A percentile compares a stretch with the other conserved stretches of the same genome.
Conservation (phyloP, 768 basidiomycete species). For the Baorangia bicolor region DNA sequence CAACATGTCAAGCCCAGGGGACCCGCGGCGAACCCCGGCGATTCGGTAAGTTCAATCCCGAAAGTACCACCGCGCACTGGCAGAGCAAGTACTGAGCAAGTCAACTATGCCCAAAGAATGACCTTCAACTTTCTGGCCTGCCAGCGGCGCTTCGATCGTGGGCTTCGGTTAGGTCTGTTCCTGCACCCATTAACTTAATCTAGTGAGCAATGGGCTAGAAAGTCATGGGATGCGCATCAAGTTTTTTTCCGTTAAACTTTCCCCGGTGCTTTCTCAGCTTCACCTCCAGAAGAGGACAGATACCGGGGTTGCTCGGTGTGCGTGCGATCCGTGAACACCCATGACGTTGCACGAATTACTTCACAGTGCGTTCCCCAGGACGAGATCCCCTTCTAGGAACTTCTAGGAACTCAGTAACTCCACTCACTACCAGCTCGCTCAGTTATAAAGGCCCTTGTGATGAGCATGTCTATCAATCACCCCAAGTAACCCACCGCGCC, state of each 20-base stretch:
- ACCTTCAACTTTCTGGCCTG: too few relatives aligned
- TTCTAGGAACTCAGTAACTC: constrained; percentile 1
- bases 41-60: too few relatives aligned
- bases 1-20: too few relatives aligned
- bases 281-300: background rate
- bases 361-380: background rate
- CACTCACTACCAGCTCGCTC: background rate
- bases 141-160: too few relatives aligned
- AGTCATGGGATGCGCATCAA: background rate
- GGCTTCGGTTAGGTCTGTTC: too few relatives aligned
- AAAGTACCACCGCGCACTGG: too few relatives aligned
- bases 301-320: too few relatives aligned
- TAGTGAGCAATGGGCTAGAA: background rate
- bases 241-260: background rate
- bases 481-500: background rate
- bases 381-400: background rate
- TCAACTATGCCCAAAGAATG: too few relatives aligned
- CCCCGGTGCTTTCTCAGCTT: background rate
- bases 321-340: background rate
- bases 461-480: background rate
- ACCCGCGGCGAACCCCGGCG: too few relatives aligned
- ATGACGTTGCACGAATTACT: background rate
- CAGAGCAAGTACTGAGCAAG: too few relatives aligned
- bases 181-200: too few relatives aligned
- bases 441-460: constrained; percentile 18